Evolutionary conservation across 2,329 filamentous ascomycete genomes (phyloP), one percentile per base, ranked within the genome.

Genomic region (Alternaria viburni): DNA sequence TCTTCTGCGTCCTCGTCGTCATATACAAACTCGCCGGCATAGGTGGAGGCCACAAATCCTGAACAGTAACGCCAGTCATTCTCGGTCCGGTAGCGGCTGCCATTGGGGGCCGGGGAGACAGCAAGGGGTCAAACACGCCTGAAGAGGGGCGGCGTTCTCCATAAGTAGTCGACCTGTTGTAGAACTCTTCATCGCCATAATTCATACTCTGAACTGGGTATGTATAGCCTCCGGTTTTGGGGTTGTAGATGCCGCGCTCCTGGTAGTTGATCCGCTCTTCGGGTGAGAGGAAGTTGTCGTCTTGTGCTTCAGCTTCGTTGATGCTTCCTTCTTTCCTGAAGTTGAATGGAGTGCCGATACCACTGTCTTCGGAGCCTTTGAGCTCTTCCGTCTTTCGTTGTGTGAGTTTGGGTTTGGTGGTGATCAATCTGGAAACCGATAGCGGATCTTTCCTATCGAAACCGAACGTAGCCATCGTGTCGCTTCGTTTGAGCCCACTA

Each of bases 261-360:
- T 58, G 55, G 30, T 69, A 69, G 23, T 69, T 57, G 36, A 57
- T 43, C 17, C 57, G 44, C 41, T 60, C 57, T 19, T 55, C 50
- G 3, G 36, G 44, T 3, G 57, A 60, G 3, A 56, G 19, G 17
- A 63, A 55, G 3, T 50, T 10, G 21, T 47, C 45, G 21, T 28
- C 32, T 19, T 30, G 21, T 43, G 19, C 7, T 4, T 41, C 45
- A 6, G 19, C 26, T 10, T 45, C 52, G 3, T 15, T n/a, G 8
- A 44, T 50, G 25, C 57, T 68, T 9, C 72, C 73, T 49, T 72
- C 60, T 52, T 70, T 73, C 9, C 69, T 63, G 3, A 69, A 63
- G n/a, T 75, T 67, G 52, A 59, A 67, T 0, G 73, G 74, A 10
- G 68, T 66, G 21, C 73, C 66, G 30, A 74, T 76, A 7, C 59